Base-by-base conservation (phyloP, 768 basidiomycete genomes). In the Hygrophorus russula region DNA sequence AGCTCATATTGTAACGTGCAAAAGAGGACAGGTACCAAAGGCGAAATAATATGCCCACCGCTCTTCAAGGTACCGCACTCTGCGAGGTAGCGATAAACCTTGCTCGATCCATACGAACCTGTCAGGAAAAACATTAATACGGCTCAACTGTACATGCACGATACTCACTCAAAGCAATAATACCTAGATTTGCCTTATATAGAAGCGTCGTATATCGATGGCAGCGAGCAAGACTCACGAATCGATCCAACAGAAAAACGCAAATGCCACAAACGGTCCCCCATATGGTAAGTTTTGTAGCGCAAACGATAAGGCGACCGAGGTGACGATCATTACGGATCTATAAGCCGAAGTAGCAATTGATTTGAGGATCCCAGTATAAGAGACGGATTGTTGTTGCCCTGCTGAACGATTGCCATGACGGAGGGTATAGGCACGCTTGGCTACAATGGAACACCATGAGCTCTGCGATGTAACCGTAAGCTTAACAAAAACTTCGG, bases 1-100 rank as follows among this genome's bases (percentile, higher is more conserved):
- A 30, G 29, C 31, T 18, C 7, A 17, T 15, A 2, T 12, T 10
- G 17, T 11, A 36, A 12, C 9, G 9, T 14, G 13, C 4, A 3
- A 28, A 13, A 42, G 47, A 18, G 42, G 31, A 11, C 39, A 36
- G 36, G 34, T 40, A 71, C 90, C 90, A 49, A 90, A 93, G 4
- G 82, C 82, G 46, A 90, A 71, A 55, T 80, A 88, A 61, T 92
- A 93, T 1, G 82, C 74, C 90, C 90, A 93, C 33, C 88, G 74
- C 59, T 90, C 86, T 61, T 93, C 90, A 14, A 91, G 64, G 56
- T 83, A 74, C 38, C 79, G 65, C 36, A 90, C 74, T 43, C 87
- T 67, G 11, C 73, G 63, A 1, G 84, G 71, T 10, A 89, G 64
- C 10, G 82, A 80, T 48, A 80, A 53, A 1, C 84, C 84, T 11